phyloP scores from a whole-genome alignment of 768 basidiomycete species.

The Boletus patriciae region DNA sequence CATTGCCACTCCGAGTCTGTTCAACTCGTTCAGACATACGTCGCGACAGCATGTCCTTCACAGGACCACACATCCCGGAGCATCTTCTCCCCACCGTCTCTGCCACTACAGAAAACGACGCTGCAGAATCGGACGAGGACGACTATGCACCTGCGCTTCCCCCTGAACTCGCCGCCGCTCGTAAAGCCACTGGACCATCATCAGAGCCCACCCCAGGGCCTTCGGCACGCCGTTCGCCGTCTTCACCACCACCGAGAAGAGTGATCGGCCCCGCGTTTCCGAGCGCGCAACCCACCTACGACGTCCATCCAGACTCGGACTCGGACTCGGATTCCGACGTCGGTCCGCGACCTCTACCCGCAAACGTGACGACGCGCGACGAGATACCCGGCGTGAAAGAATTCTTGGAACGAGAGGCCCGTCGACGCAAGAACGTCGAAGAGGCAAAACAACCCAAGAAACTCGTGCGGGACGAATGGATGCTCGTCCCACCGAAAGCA shows the following conservation, averaged over 20 bases:
- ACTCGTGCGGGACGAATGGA: constrained; percentile 91
- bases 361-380: constrained; percentile 37
- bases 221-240: constrained; percentile 22
- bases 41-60: constrained; percentile 42
- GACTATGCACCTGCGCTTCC: constrained; percentile 74
- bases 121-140: constrained; percentile 49
- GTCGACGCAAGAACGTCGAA: constrained; percentile 69
- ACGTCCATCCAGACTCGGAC: constrained; percentile 36
- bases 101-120: constrained; percentile 25
- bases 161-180: constrained; percentile 59
- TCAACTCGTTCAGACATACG: neutral
- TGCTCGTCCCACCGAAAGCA: constrained; percentile 89
- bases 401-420: constrained; percentile 85
- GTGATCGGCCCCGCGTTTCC: constrained; percentile 58
- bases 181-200: constrained; percentile 34
- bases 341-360: constrained; percentile 77
- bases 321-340: constrained; percentile 76
- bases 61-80: constrained; percentile 58
- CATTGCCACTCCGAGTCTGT: neutral
- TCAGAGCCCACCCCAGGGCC: constrained; percentile 21
- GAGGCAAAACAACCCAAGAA: constrained; percentile 79
- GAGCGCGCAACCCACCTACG: constrained; percentile 33
- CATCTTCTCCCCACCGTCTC: constrained; percentile 38
- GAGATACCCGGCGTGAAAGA: constrained; percentile 70
- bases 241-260: constrained; percentile 30